These are phyloP conservation scores for Termitomyces sp. DNA, from an alignment of 768 basidiomycete species.

Conservation along the genomic window DNA sequence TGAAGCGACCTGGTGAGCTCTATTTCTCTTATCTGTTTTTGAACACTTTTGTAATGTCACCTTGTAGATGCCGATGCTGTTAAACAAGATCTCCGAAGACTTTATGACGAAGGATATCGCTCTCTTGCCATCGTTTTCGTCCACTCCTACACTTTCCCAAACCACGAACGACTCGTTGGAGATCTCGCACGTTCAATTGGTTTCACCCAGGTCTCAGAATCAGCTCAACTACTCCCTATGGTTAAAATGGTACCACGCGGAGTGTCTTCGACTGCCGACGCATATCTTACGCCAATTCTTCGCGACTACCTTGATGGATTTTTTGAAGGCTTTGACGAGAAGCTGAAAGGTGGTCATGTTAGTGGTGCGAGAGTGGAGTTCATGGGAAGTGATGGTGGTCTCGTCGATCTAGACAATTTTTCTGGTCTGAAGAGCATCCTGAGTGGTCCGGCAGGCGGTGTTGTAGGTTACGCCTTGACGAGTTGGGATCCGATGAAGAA, in stretches of 20 bases:
- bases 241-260: conserved; percentile 95
- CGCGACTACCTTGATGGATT: conserved; percentile 85
- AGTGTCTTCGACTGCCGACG: conserved; percentile 89
- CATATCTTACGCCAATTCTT: conserved; percentile 90
- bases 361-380: conserved; percentile 80
- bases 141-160: conserved; percentile 89
- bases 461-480: conserved; percentile 91
- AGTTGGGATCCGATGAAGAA: conserved; percentile 77
- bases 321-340: conserved; percentile 80
- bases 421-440: conserved; percentile 91
- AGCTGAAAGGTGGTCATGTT: conserved; percentile 55
- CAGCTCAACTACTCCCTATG: conserved; percentile 85
- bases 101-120: conserved; percentile 81
- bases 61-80: conserved; percentile 47
- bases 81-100: conserved; percentile 54
- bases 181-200: conserved; percentile 71
- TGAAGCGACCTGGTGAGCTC: conserved; percentile 62
- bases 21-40: neutral
- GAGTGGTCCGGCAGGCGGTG: conserved; percentile 92
- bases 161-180: conserved; percentile 76
- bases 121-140: conserved; percentile 86
- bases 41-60: conserved; percentile 2
- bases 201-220: conserved; percentile 88
- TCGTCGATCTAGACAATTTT: conserved; percentile 78
- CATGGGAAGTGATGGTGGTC: conserved; percentile 91